These are phyloP conservation scores for Grosmannia clavigera DNA, from an alignment of 2,329 filamentous ascomycete species.

Conservation along the genomic window DNA sequence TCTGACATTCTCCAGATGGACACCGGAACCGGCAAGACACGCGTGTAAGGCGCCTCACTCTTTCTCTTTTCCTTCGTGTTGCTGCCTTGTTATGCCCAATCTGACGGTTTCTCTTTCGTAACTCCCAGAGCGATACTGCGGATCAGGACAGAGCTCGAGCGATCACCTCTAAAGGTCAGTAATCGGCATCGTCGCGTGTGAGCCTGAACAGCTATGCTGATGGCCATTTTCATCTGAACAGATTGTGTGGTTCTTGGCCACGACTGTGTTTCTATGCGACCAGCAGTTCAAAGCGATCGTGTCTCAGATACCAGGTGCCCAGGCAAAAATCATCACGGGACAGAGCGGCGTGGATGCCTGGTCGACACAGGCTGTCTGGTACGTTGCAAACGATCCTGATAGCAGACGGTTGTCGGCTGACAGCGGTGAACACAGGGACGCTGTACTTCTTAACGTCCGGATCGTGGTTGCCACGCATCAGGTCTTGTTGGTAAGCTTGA, in stretches of 20 bases:
- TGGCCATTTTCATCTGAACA: constrained; percentile 14
- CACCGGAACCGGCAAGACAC: constrained; percentile 68
- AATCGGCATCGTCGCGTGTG: constrained; percentile 3
- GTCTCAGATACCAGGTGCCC: constrained; percentile 45
- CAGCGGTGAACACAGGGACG: constrained; percentile 34
- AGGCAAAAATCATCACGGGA: constrained; percentile 53
- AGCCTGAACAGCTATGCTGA: no score
- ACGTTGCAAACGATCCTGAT: constrained; percentile 22
- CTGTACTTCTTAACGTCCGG: constrained; percentile 47
- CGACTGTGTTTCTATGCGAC: constrained; percentile 52
- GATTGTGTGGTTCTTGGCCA: constrained; percentile 63
- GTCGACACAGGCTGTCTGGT: constrained; percentile 42
- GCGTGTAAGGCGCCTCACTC: constrained; percentile 42
- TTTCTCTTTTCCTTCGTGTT: not conserved
- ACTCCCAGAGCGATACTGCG: constrained; percentile 49
- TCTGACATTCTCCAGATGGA: constrained; percentile 47
- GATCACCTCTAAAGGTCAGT: constrained; percentile 49
- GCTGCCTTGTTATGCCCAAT: not conserved
- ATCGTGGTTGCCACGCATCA: constrained; percentile 72
- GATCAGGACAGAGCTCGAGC: constrained; percentile 52
- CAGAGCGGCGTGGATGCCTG: constrained; percentile 60
- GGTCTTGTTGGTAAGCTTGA: constrained; percentile 37
- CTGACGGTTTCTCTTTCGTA: not conserved
- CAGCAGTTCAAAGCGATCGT: constrained; percentile 54
- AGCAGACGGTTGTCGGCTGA: not conserved